These are phyloP conservation scores for Ustilago lituana DNA, from an alignment of 1,284 basidiomycete species.

Conservation along the genomic window DNA sequence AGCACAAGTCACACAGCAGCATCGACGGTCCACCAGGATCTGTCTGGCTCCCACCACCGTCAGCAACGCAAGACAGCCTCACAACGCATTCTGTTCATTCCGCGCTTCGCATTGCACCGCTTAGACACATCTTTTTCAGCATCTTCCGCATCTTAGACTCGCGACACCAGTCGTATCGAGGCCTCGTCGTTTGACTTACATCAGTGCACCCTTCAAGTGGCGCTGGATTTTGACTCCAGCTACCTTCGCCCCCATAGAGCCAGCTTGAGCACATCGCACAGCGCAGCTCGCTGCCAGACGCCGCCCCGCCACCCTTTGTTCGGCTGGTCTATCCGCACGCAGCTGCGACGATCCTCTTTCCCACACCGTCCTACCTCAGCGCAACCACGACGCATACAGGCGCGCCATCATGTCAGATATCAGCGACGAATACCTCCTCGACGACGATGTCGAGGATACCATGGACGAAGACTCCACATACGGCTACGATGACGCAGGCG, in stretches of 20 bases:
- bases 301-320: background rate
- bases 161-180: background rate
- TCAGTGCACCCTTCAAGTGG: no score
- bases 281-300: no score
- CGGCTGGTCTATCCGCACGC: background rate
- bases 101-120: background rate
- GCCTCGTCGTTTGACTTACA: no score
- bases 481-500: conserved; percentile 44
- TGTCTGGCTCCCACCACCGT: no score
- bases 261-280: no score
- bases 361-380: background rate
- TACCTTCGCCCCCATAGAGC: no score
- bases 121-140: no score
- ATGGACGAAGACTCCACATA: conserved; percentile 63
- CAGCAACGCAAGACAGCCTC: no score
- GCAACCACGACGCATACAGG: background rate
- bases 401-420: conserved; percentile 39
- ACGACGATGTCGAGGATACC: conserved; percentile 57
- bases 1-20: no score
- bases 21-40: no score
- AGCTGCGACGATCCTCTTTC: background rate
- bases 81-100: background rate
- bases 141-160: background rate
- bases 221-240: background rate
- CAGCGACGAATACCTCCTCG: conserved; percentile 47